Conservation (phyloP, 805 yeast genomes). For the Dipodascus geniculatus region DNA sequence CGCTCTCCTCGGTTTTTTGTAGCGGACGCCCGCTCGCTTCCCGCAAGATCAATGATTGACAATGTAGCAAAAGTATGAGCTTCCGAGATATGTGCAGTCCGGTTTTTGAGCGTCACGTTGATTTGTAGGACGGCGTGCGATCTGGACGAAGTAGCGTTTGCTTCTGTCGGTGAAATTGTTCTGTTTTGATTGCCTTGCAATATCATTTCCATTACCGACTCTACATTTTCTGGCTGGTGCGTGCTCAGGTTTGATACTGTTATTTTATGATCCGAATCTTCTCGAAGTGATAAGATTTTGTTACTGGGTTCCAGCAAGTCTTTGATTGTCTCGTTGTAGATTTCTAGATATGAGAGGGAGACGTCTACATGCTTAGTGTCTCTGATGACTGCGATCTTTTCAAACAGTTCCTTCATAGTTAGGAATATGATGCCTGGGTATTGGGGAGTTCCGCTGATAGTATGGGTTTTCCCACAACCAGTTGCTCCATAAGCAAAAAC, state of each 20-base stretch:
- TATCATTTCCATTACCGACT: conserved; percentile 49
- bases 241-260: conserved; percentile 59
- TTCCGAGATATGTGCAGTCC: conserved; percentile 52
- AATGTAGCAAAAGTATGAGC: conserved; percentile 68
- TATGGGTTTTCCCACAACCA: conserved; percentile 95
- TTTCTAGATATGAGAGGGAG: conserved; percentile 59
- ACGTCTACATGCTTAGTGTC: conserved; percentile 51
- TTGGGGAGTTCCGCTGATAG: conserved; percentile 64
- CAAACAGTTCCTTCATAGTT: conserved; percentile 67
- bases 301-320: conserved; percentile 55
- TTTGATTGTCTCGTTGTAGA: conserved; percentile 79
- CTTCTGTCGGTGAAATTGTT: conserved; percentile 80
- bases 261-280: conserved; percentile 54
- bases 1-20: conserved; percentile 76
- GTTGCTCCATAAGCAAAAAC: conserved; percentile 94
- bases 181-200: conserved; percentile 61
- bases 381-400: conserved; percentile 40
- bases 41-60: conserved; percentile 86
- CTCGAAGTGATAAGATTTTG: conserved; percentile 40
- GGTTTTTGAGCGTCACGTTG: conserved; percentile 47
- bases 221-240: conserved; percentile 38
- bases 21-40: conserved; percentile 88
- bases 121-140: conserved; percentile 91
- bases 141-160: conserved; percentile 81
- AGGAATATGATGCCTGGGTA: conserved; percentile 71